Conservation (phyloP, 176 grass and related monocot species). For the Triticum dicoccoides region DNA sequence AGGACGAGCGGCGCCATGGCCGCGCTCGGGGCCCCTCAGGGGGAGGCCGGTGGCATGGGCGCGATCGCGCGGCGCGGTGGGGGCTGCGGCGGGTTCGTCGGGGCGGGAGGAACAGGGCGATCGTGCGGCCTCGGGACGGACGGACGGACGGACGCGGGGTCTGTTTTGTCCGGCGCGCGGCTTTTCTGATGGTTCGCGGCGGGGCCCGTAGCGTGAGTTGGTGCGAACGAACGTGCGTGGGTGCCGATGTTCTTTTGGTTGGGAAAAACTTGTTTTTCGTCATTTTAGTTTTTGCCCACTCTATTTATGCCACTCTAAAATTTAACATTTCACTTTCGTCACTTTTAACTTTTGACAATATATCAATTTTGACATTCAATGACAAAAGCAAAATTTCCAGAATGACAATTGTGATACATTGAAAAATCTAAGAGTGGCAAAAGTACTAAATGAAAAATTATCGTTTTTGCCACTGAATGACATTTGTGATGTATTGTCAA, state of each 20-base stretch:
- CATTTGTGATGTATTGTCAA: too few relatives aligned
- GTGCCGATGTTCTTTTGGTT: background rate
- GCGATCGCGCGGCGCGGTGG: slow-evolving; percentile 13
- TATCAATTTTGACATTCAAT: too few relatives aligned
- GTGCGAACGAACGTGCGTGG: background rate
- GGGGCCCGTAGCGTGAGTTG: background rate
- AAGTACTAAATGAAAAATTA: too few relatives aligned
- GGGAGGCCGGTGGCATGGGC: slow-evolving; percentile 34
- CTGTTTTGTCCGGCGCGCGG: slow-evolving; percentile 2
- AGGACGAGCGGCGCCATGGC: slow-evolving; percentile 2
- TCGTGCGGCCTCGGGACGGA: slow-evolving; percentile 15
- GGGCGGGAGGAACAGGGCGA: background rate
- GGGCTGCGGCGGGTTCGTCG: slow-evolving; percentile 34
- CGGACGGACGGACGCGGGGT: background rate
- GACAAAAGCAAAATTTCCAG: too few relatives aligned
- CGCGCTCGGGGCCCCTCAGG: background rate
- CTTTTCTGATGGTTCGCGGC: slow-evolving; percentile 17
- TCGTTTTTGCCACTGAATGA: too few relatives aligned
- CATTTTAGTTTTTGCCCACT: too few relatives aligned
- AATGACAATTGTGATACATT: too few relatives aligned
- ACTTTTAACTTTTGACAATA: too few relatives aligned
- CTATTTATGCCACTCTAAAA: too few relatives aligned
- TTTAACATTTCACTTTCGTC: too few relatives aligned
- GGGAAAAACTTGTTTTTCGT: too few relatives aligned
- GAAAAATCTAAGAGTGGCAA: too few relatives aligned